Evolutionary conservation across 768 basidiomycete genomes (phyloP).

Genomic region (Agaricus subrufescens): DNA sequence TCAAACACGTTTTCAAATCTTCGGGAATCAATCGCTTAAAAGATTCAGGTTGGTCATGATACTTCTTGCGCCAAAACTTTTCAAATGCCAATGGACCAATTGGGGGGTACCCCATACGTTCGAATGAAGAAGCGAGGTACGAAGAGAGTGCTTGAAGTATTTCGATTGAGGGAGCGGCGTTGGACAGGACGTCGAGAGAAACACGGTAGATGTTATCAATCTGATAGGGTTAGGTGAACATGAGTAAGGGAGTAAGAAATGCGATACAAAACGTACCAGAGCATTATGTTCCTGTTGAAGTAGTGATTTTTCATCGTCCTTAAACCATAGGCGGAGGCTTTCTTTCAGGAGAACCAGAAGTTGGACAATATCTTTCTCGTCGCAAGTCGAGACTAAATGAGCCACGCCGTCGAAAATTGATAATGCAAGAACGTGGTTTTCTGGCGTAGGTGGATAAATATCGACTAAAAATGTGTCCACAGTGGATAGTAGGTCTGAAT

Average conservation of each 20-base stretch:
- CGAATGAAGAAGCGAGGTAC: conserved; percentile 49
- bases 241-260: not conserved
- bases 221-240: conserved; percentile 14
- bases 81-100: conserved; percentile 50
- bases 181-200: conserved; percentile 34
- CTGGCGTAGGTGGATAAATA: conserved; percentile 29
- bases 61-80: conserved; percentile 55
- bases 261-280: conserved; percentile 32
- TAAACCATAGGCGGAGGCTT: conserved; percentile 48
- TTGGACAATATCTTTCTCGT: conserved; percentile 23
- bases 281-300: conserved; percentile 39
- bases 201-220: conserved; percentile 38
- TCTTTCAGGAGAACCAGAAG: conserved; percentile 32
- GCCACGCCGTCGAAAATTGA: conserved; percentile 32
- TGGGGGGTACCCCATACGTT: conserved; percentile 39
- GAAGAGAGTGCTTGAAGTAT: conserved; percentile 35
- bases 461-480: conserved; percentile 25
- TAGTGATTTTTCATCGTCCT: conserved; percentile 37
- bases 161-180: conserved; percentile 33
- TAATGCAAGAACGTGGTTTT: conserved; percentile 19
- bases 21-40: conserved; percentile 34
- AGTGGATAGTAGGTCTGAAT: conserved; percentile 19
- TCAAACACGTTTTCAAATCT: conserved; percentile 38
- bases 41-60: conserved; percentile 35
- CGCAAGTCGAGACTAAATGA: conserved; percentile 23